A percentile compares a stretch with the other conserved stretches of the same genome.
phyloP scores from a whole-genome alignment of 139 green algal genomes.

The Volvox reticuliferus region DNA sequence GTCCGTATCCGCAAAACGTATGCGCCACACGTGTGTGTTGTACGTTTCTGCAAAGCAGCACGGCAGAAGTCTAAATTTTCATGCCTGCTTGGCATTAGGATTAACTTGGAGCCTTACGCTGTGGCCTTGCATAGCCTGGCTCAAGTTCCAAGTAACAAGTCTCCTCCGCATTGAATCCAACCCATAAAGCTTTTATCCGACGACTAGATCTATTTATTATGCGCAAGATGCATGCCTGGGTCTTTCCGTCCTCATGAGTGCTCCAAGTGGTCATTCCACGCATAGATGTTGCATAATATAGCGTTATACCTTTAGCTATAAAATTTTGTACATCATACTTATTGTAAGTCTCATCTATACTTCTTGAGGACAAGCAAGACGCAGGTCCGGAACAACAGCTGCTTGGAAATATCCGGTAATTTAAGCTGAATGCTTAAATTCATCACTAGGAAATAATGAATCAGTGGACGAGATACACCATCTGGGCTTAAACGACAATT shows the following conservation, averaged over 20 bases:
- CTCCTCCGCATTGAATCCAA: constrained; percentile 57
- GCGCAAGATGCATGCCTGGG: background rate
- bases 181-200: constrained; percentile 53
- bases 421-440: too few relatives aligned
- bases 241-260: constrained; percentile 7
- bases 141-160: background rate
- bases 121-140: constrained; percentile 8
- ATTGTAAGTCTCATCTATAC: too few relatives aligned
- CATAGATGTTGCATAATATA: background rate
- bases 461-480: too few relatives aligned
- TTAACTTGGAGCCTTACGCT: constrained; percentile 17
- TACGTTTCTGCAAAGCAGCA: constrained; percentile 56
- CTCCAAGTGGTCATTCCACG: background rate
- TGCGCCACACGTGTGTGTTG: constrained; percentile 62
- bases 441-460: too few relatives aligned
- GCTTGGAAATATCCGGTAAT: too few relatives aligned
- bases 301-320: too few relatives aligned
- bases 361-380: too few relatives aligned
- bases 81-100: background rate
- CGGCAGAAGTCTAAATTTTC: background rate
- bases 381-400: too few relatives aligned
- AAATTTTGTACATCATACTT: too few relatives aligned
- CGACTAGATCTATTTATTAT: constrained; percentile 39
- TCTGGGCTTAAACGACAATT: too few relatives aligned
- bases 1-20: constrained; percentile 18